A percentile compares a stretch with the other conserved stretches of the same genome.
phyloP scores from a whole-genome alignment of 805 yeast genomes.

The Yamadazyma nakazawae region DNA sequence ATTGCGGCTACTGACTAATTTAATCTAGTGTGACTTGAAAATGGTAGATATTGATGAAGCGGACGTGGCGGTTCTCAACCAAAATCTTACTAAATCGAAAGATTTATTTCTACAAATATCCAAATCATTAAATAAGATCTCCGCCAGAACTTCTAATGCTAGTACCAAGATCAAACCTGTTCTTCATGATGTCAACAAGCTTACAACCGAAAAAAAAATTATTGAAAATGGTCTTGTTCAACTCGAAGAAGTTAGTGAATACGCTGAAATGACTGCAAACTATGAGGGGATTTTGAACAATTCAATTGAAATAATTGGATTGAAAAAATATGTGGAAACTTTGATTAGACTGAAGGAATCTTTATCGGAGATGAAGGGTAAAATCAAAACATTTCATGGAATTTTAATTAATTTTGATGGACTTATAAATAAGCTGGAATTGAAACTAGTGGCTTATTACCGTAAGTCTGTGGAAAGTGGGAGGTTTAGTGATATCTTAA shows the following conservation, averaged over 20 bases:
- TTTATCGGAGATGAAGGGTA: conserved; percentile 40
- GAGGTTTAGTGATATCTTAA: conserved; percentile 35
- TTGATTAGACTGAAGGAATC: conserved; percentile 42
- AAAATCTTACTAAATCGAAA: conserved; percentile 59
- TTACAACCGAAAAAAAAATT: conserved; percentile 54
- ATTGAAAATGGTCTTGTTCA: conserved; percentile 53
- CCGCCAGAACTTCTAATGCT: conserved; percentile 52
- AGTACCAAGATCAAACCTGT: conserved; percentile 69
- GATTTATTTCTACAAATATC: conserved; percentile 54
- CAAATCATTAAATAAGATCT: conserved; percentile 51
- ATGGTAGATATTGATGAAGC: conserved; percentile 67
- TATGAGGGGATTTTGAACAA: conserved; percentile 34
- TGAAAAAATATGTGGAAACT: conserved; percentile 30
- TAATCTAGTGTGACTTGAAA: not conserved
- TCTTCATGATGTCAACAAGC: conserved; percentile 54
- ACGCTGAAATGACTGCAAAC: conserved; percentile 44
- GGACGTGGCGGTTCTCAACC: conserved; percentile 78
- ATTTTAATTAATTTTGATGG: conserved; percentile 57
- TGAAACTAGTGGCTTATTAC: conserved; percentile 50
- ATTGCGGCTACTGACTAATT: too few relatives aligned
- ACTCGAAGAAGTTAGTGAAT: conserved; percentile 49
- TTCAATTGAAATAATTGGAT: conserved; percentile 40
- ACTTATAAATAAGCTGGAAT: conserved; percentile 55
- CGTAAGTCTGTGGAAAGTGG: conserved; percentile 34
- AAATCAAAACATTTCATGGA: conserved; percentile 59